phyloP scores from a whole-genome alignment of 495 filamentous ascomycete genomes.

The Penicillium herquei region DNA sequence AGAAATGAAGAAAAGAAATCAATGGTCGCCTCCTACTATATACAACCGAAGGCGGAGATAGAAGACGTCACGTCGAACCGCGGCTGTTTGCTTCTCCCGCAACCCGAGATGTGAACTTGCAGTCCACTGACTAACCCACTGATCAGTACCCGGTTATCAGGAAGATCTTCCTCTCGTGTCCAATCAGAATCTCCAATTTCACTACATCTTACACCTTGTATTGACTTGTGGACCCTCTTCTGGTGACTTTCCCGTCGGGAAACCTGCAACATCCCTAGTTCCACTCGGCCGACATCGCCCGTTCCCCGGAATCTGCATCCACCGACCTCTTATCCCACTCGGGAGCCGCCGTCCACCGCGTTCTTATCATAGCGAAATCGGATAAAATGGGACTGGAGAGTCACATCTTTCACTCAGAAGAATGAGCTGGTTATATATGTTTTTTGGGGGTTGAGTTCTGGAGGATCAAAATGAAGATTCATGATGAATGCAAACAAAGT shows the following conservation, averaged over 20 bases:
- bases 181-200: too few species aligned
- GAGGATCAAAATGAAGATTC: not conserved
- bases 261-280: slow-evolving; percentile 17
- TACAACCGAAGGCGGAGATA: slow-evolving; percentile 28
- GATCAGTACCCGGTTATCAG: too few species aligned
- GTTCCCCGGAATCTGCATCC: slow-evolving; percentile 8
- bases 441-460: not conserved
- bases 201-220: too few species aligned
- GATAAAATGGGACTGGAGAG: slow-evolving; percentile 1
- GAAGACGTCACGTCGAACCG: slow-evolving; percentile 41
- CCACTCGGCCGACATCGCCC: slow-evolving; percentile 37
- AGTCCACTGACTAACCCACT: not conserved
- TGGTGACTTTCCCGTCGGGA: slow-evolving; percentile 34
- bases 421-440: slow-evolving; percentile 10
- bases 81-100: slow-evolving; percentile 21
- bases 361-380: slow-evolving; percentile 9
- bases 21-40: slow-evolving; percentile 13
- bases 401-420: slow-evolving; percentile 11
- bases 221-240: not conserved
- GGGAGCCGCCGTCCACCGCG: slow-evolving; percentile 29
- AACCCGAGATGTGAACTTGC: not conserved
- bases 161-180: too few species aligned
- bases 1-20: slow-evolving; percentile 7
- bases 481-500: not conserved
- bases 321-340: slow-evolving; percentile 8